These are phyloP conservation scores for Sclerotinia borealis DNA, from an alignment of 2,329 filamentous ascomycete species.

Conservation along the genomic window DNA sequence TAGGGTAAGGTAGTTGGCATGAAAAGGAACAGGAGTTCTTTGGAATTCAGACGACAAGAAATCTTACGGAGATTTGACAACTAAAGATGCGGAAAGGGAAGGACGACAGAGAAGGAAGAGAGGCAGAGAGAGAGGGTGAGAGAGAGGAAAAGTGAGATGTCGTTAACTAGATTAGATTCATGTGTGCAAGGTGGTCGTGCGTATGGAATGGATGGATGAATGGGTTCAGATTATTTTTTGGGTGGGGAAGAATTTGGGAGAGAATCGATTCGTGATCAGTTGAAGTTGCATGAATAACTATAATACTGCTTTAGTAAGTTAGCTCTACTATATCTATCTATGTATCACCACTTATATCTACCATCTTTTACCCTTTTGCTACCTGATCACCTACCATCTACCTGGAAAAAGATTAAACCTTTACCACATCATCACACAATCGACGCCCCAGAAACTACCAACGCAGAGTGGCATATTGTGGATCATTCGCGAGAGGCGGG, in stretches of 20 bases:
- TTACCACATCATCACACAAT: not conserved
- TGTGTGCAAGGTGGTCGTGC: slow-evolving; percentile 12
- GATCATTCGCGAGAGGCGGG: slow-evolving; percentile 5
- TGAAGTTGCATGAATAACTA: not conserved
- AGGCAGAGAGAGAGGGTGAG: not conserved
- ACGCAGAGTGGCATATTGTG: slow-evolving; percentile 8
- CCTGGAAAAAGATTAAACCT: not conserved
- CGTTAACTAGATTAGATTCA: slow-evolving; percentile 11
- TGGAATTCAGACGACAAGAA: slow-evolving; percentile 1
- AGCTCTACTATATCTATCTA: not conserved
- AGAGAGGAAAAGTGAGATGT: slow-evolving; percentile 3
- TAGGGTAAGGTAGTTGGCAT: not conserved
- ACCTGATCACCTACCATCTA: slow-evolving; percentile 2
- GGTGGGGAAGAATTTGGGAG: not conserved
- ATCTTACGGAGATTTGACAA: slow-evolving; percentile 1
- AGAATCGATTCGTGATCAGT: no score
- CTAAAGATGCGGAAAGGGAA: not conserved
- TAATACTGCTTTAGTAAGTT: not conserved
- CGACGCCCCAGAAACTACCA: slow-evolving; percentile 1
- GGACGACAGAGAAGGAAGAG: slow-evolving; percentile 1
- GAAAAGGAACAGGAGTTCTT: not conserved
- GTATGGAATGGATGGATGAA: not conserved
- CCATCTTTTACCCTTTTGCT: not conserved
- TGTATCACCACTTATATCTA: not conserved
- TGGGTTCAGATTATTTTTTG: not conserved